Conservation (phyloP, 345 rosid species). For the Odontarrhena argentea region DNA sequence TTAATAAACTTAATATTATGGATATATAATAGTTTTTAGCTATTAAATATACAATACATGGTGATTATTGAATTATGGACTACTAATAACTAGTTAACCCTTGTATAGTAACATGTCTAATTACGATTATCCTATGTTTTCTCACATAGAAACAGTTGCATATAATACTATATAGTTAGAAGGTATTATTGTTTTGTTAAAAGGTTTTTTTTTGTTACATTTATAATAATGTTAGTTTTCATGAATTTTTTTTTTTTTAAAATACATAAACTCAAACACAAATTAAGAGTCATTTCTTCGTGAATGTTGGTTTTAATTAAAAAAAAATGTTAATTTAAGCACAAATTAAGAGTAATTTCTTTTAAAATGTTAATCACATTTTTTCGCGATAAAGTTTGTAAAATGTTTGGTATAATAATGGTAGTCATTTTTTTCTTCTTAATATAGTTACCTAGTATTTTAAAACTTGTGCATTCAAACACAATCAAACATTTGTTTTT, state of each 20-base stretch:
- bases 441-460: not conserved
- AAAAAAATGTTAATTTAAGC: no score
- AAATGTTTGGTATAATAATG: not conserved
- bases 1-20: no score
- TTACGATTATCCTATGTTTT: not conserved
- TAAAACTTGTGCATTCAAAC: not conserved
- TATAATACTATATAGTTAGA: not conserved
- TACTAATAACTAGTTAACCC: not conserved
- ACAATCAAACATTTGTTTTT: not conserved
- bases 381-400: not conserved
- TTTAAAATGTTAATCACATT: no score
- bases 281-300: no score
- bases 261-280: not conserved
- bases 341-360: no score
- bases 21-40: no score
- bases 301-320: no score
- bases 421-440: not conserved
- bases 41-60: not conserved
- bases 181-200: not conserved
- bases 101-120: not conserved
- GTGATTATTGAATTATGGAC: conserved; percentile 1
- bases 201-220: not conserved
- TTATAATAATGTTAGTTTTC: not conserved
- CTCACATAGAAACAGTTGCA: conserved; percentile 7
- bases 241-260: no score